Conservation (phyloP, 2,329 filamentous ascomycete genomes). For the Salinomyces thailandicus region DNA sequence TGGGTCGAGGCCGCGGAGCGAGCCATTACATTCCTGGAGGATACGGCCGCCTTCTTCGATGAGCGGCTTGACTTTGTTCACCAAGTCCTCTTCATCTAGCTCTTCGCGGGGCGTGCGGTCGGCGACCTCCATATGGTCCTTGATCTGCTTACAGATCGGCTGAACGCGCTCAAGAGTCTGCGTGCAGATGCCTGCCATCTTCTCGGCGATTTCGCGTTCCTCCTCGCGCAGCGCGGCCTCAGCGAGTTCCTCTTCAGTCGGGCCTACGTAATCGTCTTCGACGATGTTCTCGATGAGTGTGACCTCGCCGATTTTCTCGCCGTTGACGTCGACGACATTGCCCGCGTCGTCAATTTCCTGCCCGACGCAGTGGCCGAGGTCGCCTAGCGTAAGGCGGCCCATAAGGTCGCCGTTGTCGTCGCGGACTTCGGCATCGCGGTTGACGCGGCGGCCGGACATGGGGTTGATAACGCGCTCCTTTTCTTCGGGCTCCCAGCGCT, state of each 20-base stretch:
- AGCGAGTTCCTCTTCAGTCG: conserved; percentile 43
- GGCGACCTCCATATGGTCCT: conserved; percentile 68
- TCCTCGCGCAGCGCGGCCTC: conserved; percentile 46
- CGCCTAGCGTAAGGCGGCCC: conserved; percentile 40
- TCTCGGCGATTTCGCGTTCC: conserved; percentile 65
- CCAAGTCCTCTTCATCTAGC: conserved; percentile 79
- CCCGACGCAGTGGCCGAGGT: conserved; percentile 42
- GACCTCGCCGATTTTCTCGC: conserved; percentile 54
- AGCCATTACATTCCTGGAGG: conserved; percentile 74
- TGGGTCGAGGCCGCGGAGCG: conserved; percentile 78
- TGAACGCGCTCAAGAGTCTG: conserved; percentile 75
- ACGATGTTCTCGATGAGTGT: conserved; percentile 51
- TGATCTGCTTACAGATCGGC: conserved; percentile 79
- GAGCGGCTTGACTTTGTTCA: conserved; percentile 74
- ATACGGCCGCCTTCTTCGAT: conserved; percentile 79
- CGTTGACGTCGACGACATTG: conserved; percentile 44
- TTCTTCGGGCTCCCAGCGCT: conserved; percentile 44
- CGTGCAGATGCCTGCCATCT: conserved; percentile 62
- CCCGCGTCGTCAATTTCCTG: conserved; percentile 44
- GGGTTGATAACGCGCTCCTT: conserved; percentile 48
- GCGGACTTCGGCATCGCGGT: conserved; percentile 44
- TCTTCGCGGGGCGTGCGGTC: conserved; percentile 76
- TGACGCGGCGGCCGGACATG: conserved; percentile 40
- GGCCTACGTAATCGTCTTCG: conserved; percentile 46
- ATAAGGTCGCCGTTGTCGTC: conserved; percentile 42